Evolutionary conservation across 345 rosid species (phyloP), one percentile per base, ranked within the genome.

Genomic region (Arabidopsis thaliana): DNA sequence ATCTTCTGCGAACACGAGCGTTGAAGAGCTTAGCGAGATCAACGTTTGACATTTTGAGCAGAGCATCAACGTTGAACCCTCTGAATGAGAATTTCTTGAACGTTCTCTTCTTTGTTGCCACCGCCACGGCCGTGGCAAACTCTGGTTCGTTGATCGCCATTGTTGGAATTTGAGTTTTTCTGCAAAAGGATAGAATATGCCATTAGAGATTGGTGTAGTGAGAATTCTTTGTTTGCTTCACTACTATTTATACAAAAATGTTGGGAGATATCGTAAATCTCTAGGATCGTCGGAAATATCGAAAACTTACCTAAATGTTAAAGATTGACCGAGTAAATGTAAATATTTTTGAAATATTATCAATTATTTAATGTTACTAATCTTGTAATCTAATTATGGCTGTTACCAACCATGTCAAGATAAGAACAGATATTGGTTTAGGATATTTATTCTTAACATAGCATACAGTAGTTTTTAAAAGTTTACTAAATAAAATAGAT

Each of bases 41-140:
- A 74, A 84, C 82, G 22, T 86, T 85, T 6, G 91, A 80, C 93
- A 90, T 88, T 65, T 85, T 88, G 64, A 88, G 77, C 37, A 86
- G 89, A 59, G 84, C 89, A 24, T 90, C 93, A 41, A 90, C 78
- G 82, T 88, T 91, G 51, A 88, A 91, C 16, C 96, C 95, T 76
- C 87, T 83, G 87, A 83, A 89, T 53, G 90, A 87, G 80, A 89
- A 90, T 79, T 86, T 90, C 87, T 86, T 88, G 82, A 90, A 90
- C 34, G 93, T 82, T 79, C 96, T 88, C 83, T 85, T 83, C 87
- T 87, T 89, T 9, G 85, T 88, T 59, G 63, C 74, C 6, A 82
- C 88, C 5, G 85, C 71, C 48, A 51, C 33, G 3, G 69, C 81
- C 12, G 79, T 75, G 32, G 87, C 85, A 52, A 85, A 87, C 52